These are phyloP conservation scores for Gorgonomyces haynaldii DNA, from an alignment of 192 early-diverging fungal genomes.

Conservation along the genomic window DNA sequence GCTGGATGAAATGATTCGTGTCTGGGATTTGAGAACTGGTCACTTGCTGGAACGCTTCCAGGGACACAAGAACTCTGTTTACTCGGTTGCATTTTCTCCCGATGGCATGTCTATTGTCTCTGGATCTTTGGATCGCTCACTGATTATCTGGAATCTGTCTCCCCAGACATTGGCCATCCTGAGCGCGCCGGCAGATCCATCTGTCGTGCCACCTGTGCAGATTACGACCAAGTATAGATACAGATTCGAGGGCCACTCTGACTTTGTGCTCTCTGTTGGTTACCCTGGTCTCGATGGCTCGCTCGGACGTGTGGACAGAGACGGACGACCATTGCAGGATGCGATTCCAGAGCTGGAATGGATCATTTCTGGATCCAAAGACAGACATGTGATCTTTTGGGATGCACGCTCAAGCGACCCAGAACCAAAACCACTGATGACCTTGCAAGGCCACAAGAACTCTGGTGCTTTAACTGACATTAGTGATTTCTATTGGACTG, in stretches of 20 bases:
- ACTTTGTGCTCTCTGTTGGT: conserved; percentile 95
- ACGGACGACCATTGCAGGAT: conserved; percentile 3
- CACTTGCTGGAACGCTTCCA: conserved; percentile 77
- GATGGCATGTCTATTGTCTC: conserved; percentile 85
- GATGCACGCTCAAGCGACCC: conserved; percentile 43
- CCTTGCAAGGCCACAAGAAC: conserved; percentile 95
- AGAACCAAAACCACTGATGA: conserved; percentile 31
- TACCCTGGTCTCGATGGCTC: conserved; percentile 26
- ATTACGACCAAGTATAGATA: conserved; percentile 34
- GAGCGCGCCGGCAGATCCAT: conserved; percentile 9
- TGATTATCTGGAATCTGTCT: conserved; percentile 83
- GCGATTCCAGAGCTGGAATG: conserved; percentile 44
- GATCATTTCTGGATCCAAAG: conserved; percentile 87
- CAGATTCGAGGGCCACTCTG: conserved; percentile 62
- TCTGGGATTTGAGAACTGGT: conserved; percentile 81
- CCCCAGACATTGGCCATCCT: conserved; percentile 17
- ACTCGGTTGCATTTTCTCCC: conserved; percentile 87
- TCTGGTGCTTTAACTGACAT: conserved; percentile 47
- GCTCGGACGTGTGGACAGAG: conserved; percentile 22
- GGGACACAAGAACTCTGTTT: conserved; percentile 92
- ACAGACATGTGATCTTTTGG: conserved; percentile 90
- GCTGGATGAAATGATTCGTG: conserved; percentile 81
- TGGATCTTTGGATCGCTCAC: conserved; percentile 82
- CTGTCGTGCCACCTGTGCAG: conserved; percentile 10
- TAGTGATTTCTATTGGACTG: conserved; percentile 86